Base-by-base conservation (phyloP, 225 moss, liverwort and hornwort genomes). In the Physcomitrium patens region DNA sequence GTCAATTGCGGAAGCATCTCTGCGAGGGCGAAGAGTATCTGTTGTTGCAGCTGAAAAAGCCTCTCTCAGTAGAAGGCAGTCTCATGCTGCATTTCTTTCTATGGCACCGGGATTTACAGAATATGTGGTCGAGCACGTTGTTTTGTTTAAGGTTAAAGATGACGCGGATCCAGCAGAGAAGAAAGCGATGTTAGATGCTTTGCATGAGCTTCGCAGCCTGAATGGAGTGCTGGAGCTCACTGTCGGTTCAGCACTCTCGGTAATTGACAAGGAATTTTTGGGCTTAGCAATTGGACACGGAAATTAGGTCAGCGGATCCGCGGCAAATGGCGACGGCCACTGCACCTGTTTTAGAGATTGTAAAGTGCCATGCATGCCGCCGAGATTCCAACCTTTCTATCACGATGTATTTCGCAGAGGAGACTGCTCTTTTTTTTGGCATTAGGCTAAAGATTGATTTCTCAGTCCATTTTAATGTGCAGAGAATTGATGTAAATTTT, bases 61-160 rank as follows among this genome's bases (percentile, higher is more conserved):
- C 1, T 59, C 64, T 0, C 72, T 59, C 2, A 85, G 72, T 42
- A 69, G 76, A n/a, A 23, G 78, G 41, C 71, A 52, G 0, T 81
- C 55, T 0, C 37, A 60, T 10, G 78, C 54, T 27, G 76, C 72
- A 1, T 80, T 84, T 44, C 17, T 80, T 47, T 46, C 72, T 12
- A 76, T 26, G 2, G 72, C 65, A 0, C 46, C 69, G 3, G 46
- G 65, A 27, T 44, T 69, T 3, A 48, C 13, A 17, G 63, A 54
- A 1, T 48, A 75, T 0, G 47, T 87, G 19, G 78, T 91, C 9
- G 93, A 95, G 79, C 95, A 93, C 65, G 73, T 91, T n/a, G 81
- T 85, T 61, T 17, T 93, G 10, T 65, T 93, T n/a, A 93, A 87
- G 68, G 61, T 90, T 19, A 91, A 79, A 63, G 63, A 66, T 1